Base-by-base conservation (phyloP, 306 rosid species). In the Delonix regia region DNA sequence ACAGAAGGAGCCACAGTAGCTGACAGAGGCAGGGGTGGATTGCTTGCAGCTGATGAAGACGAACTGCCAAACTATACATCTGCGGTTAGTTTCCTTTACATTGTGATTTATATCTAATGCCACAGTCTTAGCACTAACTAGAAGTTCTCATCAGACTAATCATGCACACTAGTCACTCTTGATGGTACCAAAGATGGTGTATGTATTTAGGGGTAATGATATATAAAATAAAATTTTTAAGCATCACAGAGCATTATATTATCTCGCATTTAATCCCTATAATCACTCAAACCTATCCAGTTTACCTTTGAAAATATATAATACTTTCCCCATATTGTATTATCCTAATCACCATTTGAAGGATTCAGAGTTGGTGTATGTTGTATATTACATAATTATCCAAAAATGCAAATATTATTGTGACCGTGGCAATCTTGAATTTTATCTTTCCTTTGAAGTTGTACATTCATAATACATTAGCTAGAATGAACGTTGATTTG, bases 1-100 rank as follows among this genome's bases (percentile, higher is more conserved):
- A 19, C 69, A 34, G 86, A 78, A 69, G 89, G 87, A 42, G 84
- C 83, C 59, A 68, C 79, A 55, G 69, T 84, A 76, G 78, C 88
- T 51, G 89, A 90, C 57, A 90, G 97, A 59, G 87, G 80, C 72
- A 84, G 85, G 71, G 86, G 69, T 74, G 89, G 81, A 52, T 76
- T 89, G 87, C 85, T 83, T 83, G 69, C 88, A 25, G 84, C 81
- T 62, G 88, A 86, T 81, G 96, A 81, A 73, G 82, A 85, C 85
- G 91, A 21, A 41, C 4, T 51, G 22, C 74, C 78, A 39, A 80
- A 66, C 59, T 69, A 59, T 77, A 88, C 81, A 65, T 85, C 96
- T 64, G 83, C 53, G 84, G 97, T 94, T 74, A 83, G 92, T 86
- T 73, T 79, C 82, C 75, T 53, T 73, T 62, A 76, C 44, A 74